Percentiles rank a stretch among this genome's conserved stretches.
phyloP scores from a whole-genome alignment of 2,329 filamentous ascomycete genomes.

The Colletotrichum echinochloae region DNA sequence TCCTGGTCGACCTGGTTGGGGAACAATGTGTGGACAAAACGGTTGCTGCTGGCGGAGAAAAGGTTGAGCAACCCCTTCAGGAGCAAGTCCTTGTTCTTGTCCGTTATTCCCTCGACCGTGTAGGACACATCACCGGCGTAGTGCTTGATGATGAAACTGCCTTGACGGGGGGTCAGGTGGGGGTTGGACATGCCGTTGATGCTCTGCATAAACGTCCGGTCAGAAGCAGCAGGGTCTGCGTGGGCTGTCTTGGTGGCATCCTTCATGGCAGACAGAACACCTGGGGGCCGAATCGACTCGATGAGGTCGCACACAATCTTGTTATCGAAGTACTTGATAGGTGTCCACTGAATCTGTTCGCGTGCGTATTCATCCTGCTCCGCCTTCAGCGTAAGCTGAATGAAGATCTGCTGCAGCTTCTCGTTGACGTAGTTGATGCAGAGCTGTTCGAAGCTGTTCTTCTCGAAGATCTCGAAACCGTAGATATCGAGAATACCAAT shows the following conservation, averaged over 20 bases:
- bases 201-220: constrained; percentile 94
- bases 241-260: constrained; percentile 99
- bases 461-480: constrained; percentile 98
- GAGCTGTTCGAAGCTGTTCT: constrained; percentile 98
- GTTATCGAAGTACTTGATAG: constrained; percentile 99
- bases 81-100: constrained; percentile 99
- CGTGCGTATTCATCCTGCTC: constrained; percentile 97
- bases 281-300: constrained; percentile 88
- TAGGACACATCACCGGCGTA: constrained; percentile 98
- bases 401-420: constrained; percentile 99
- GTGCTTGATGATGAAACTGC: constrained; percentile 98
- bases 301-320: constrained; percentile 98
- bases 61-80: constrained; percentile 93
- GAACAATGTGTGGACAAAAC: constrained; percentile 89
- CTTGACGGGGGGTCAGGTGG: constrained; percentile 91
- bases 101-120: constrained; percentile 94
- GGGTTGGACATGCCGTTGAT: constrained; percentile 92
- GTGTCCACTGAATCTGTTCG: constrained; percentile 98
- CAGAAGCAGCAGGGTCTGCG: constrained; percentile 92
- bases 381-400: constrained; percentile 94
- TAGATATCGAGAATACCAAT: constrained; percentile 99
- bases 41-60: constrained; percentile 84
- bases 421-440: constrained; percentile 99
- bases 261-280: constrained; percentile 95
- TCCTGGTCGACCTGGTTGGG: constrained; percentile 94